Evolutionary conservation across 1,139 yeast genomes (phyloP).

Genomic region (Hemisphaericaspora subhashii): DNA sequence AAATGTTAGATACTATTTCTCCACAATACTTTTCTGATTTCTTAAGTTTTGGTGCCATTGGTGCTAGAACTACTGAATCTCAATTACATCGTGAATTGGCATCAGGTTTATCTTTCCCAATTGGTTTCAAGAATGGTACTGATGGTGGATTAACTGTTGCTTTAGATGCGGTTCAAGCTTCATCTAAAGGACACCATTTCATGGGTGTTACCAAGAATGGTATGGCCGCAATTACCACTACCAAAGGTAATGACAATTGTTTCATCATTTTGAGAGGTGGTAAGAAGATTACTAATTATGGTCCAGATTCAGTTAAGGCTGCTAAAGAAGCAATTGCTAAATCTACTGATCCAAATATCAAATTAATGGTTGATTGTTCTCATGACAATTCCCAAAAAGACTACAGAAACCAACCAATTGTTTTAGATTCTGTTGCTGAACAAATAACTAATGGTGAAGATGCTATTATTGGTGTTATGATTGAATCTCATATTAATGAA

Average conservation of each 20-base stretch:
- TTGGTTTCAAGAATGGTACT: slow-evolving; percentile 96
- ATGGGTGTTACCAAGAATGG: slow-evolving; percentile 86
- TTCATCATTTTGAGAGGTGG: slow-evolving; percentile 96
- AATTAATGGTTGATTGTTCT: slow-evolving; percentile 96
- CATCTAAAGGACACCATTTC: slow-evolving; percentile 92
- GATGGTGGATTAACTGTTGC: slow-evolving; percentile 93
- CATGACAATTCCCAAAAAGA: slow-evolving; percentile 94
- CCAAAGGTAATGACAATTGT: slow-evolving; percentile 89
- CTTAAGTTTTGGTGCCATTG: slow-evolving; percentile 93
- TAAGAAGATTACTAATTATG: slow-evolving; percentile 87
- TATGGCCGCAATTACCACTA: slow-evolving; percentile 91
- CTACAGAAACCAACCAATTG: slow-evolving; percentile 90
- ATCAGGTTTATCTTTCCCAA: slow-evolving; percentile 93
- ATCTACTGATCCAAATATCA: slow-evolving; percentile 55
- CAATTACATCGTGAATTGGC: slow-evolving; percentile 96
- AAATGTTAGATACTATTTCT: slow-evolving; percentile 95
- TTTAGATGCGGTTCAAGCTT: slow-evolving; percentile 90
- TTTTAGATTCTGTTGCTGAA: slow-evolving; percentile 74
- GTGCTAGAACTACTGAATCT: slow-evolving; percentile 97
- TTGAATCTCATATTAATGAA: slow-evolving; percentile 85
- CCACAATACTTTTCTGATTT: slow-evolving; percentile 92
- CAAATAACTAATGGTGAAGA: slow-evolving; percentile 79
- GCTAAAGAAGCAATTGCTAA: slow-evolving; percentile 66
- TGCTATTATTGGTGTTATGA: slow-evolving; percentile 90
- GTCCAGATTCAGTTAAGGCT: slow-evolving; percentile 65